Conservation (phyloP, 2,329 filamentous ascomycete species). For the Biscogniauxia mediterranea region DNA sequence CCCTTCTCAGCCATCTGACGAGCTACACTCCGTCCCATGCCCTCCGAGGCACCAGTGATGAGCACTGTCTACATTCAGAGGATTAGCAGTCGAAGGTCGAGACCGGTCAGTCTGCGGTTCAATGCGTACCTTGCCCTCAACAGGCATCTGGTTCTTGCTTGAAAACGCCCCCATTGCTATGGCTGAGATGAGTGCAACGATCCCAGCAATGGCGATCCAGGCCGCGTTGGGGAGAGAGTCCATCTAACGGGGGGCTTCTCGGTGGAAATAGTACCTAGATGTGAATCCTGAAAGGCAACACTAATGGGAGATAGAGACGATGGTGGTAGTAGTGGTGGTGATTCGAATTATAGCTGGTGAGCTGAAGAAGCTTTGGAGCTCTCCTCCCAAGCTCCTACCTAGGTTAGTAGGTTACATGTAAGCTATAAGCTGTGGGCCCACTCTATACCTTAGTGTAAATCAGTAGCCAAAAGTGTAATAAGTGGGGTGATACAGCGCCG, state of each 20-base stretch:
- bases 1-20: conserved; percentile 76
- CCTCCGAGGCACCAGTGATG: conserved; percentile 88
- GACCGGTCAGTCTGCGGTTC: not conserved
- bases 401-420: too few relatives aligned
- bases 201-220: conserved; percentile 26
- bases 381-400: not conserved
- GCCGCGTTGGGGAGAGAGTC: conserved; percentile 11
- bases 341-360: not conserved
- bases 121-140: conserved; percentile 71
- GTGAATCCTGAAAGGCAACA: too few relatives aligned
- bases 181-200: conserved; percentile 36
- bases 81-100: not conserved
- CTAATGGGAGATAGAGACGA: too few relatives aligned
- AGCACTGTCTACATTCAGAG: conserved; percentile 66
- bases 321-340: not conserved
- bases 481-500: conserved; percentile 8
- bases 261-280: not conserved
- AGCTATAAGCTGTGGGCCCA: too few relatives aligned
- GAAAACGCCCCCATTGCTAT: conserved; percentile 66
- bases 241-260: conserved; percentile 15
- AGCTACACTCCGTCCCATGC: conserved; percentile 79
- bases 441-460: not conserved
- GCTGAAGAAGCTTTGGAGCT: not conserved
- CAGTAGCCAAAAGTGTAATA: not conserved
- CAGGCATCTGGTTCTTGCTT: conserved; percentile 73